Evolutionary conservation across 805 yeast species (phyloP), one percentile per base, ranked within the genome.

Genomic region (Schwanniomyces occidentalis): DNA sequence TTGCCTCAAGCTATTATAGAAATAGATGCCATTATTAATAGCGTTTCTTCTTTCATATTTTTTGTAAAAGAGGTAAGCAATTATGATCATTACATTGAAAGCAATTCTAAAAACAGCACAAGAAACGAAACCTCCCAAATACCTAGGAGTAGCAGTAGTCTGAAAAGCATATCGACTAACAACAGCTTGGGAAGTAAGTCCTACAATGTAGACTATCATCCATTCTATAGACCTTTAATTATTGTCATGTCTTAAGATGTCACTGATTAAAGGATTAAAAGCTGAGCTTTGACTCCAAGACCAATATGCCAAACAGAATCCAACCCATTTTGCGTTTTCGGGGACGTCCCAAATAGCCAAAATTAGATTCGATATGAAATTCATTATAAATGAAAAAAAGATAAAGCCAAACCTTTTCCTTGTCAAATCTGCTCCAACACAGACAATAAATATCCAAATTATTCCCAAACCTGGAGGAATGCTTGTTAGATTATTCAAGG

Each of bases 121-220:
- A 48, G 64, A 20, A 46, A 68, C 51, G 49, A 69, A 78, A 37
- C 82, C 82, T 21, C 66, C 72, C 29, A 52, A 54, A 49, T 61
- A 77, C 24, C 70, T 55, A 15, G 82, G 82, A 6, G 76, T 62
- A 31, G 75, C 78, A 8, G 56, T 64, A 1, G 82, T 78, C 37
- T 69, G 75, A 58, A 80, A 78, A 33, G 30, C 44, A 3, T 65
- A 37, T 16, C 53, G 41, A 24, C 45, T 37, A 8, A 62, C 54
- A 66, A 67, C 62, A 8, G 63, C 66, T 26, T 49, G 45, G 4
- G 69, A 53, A 36, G 52, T 60, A 12, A 52, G 33, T 10, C 56
- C 51, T n/a, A 41, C 12, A 6, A 50, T 39, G 32, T 45, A 46
- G 20, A 43, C 40, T 8, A 40, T 20, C 38, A 39, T 42, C 51